phyloP scores from a whole-genome alignment of 768 basidiomycete species.

The Trametes coccinea region DNA sequence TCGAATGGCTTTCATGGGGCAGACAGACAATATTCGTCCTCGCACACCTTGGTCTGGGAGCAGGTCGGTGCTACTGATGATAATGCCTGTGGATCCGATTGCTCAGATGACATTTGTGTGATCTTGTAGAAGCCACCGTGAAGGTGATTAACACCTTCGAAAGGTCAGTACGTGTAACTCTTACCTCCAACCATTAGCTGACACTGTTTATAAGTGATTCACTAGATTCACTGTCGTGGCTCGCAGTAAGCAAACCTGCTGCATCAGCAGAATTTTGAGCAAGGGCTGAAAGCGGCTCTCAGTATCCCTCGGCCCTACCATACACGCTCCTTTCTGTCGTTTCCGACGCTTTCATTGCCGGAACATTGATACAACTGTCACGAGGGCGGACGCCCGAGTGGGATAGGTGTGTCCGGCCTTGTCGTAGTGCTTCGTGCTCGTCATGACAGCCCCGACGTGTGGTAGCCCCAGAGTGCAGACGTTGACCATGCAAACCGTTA shows the following conservation, averaged over 20 bases:
- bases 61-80: constrained; percentile 1
- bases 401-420: neutral
- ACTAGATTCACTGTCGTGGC: constrained; percentile 5
- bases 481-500: constrained; percentile 2
- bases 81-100: too few species aligned
- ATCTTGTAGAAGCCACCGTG: constrained; percentile 10
- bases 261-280: too few species aligned
- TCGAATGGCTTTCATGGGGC: neutral
- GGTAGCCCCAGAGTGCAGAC: constrained; percentile 3
- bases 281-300: neutral
- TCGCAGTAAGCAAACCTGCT: constrained; percentile 11
- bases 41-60: constrained; percentile 15
- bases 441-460: too few species aligned
- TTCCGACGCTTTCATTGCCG: constrained; percentile 21
- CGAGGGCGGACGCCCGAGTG: constrained; percentile 5
- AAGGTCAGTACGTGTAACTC: neutral
- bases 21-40: constrained; percentile 13
- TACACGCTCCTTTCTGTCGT: constrained; percentile 19
- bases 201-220: neutral
- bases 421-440: neutral
- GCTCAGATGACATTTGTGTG: neutral
- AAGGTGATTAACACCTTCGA: constrained; percentile 17
- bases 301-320: constrained; percentile 17
- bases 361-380: constrained; percentile 15
- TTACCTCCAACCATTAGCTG: neutral